phyloP scores from a whole-genome alignment of 2,329 filamentous ascomycete species.

The Monilinia fructicola region DNA sequence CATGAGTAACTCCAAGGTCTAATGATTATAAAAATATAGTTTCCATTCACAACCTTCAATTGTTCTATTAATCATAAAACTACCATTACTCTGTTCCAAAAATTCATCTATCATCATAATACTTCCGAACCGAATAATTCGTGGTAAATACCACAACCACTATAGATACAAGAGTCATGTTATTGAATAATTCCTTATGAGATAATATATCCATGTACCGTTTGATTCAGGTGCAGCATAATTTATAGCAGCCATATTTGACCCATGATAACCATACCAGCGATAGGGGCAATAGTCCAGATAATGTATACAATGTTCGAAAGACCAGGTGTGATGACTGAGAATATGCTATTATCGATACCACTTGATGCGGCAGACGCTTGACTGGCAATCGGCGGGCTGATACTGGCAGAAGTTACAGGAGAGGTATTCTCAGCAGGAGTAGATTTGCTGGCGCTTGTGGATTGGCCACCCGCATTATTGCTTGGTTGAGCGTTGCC shows the following conservation, averaged over 20 bases:
- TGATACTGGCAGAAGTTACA: slow-evolving; percentile 4
- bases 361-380: slow-evolving; percentile 20
- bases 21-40: not conserved
- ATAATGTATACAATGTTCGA: slow-evolving; percentile 15
- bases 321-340: slow-evolving; percentile 4
- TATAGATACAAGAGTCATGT: slow-evolving; percentile 3
- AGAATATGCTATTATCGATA: slow-evolving; percentile 16
- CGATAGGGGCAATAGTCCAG: slow-evolving; percentile 14
- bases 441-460: slow-evolving; percentile 14
- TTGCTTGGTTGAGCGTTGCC: slow-evolving; percentile 16
- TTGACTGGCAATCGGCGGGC: slow-evolving; percentile 21
- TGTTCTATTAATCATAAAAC: slow-evolving; percentile 15
- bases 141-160: not conserved
- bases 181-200: slow-evolving; percentile 11
- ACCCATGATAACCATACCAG: slow-evolving; percentile 15
- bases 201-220: not conserved
- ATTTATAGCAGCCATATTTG: slow-evolving; percentile 21
- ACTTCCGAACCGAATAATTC: not conserved
- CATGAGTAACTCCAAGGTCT: not conserved
- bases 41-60: slow-evolving; percentile 1
- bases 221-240: not conserved
- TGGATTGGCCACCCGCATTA: slow-evolving; percentile 2
- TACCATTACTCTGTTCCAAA: slow-evolving; percentile 12
- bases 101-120: slow-evolving; percentile 10
- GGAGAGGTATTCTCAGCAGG: slow-evolving; percentile 20